Evolutionary conservation across 225 moss, liverwort and hornwort species (phyloP), one percentile per base, ranked within the genome.

Genomic region (Pseudoscleropodium purum): DNA sequence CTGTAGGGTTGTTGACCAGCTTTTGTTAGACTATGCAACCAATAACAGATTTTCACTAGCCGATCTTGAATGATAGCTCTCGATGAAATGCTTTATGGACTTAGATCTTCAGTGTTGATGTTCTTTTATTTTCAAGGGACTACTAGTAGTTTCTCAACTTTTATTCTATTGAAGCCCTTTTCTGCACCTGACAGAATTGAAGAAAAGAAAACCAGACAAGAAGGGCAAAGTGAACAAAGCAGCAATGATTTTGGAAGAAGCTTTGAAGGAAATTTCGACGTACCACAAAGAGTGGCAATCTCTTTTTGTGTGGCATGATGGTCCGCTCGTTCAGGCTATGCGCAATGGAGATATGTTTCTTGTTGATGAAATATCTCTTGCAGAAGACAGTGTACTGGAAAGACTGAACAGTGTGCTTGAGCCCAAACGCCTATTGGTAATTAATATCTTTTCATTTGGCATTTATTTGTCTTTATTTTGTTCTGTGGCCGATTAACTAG

Each of bases 331-430:
- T 87, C 93, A 96, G 92, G 99, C 99, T 73, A 97, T 99, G 96
- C 95, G 96, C 60, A 89, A 92, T 85, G 99, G 99, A 54, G 97
- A 99, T 89, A 93, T 97, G 84, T 97, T 99, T 88, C 96, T 99
- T 82, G 94, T 99, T 86, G 97, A 99, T 92, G 97, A 99, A 91
- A 95, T 99, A 89, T 99, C 99, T 85, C 96, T 99, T 88, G 96
- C 99, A 15, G 97, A 99, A 45, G 99, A 99, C 89, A 99, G 97
- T 93, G 99, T 99, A 54, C 87, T 99, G 68, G 99, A 99, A 92
- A 92, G 99, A 79, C 91, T 99, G 59, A 99, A 99, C 82, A 99
- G 99, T 90, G 95, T 99, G 80, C 93, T 97, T 80, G 99, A 99
- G 88, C 99, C 99, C 63, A 99, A 97, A 91, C 95, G 97, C 86